These are phyloP conservation scores for Bipolaris zeicola DNA, from an alignment of 2,329 filamentous ascomycete genomes.

Conservation along the genomic window DNA sequence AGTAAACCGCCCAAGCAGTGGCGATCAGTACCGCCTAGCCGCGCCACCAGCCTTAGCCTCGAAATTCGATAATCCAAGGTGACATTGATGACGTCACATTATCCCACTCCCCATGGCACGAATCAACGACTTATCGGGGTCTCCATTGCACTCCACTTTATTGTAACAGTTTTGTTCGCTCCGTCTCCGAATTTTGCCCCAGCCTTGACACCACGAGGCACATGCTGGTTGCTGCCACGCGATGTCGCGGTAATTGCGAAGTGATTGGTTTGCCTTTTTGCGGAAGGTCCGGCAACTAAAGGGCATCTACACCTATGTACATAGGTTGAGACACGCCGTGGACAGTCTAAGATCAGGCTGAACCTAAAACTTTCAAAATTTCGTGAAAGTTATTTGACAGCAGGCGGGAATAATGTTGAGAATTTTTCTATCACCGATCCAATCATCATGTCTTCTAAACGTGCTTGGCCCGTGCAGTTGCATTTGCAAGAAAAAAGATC, in stretches of 20 bases:
- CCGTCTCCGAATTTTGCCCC: constrained; percentile 6
- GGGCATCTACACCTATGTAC: not conserved
- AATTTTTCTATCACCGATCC: not conserved
- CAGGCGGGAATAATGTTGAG: not conserved
- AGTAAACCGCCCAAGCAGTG: constrained; percentile 16
- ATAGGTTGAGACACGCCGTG: not conserved
- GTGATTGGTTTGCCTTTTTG: constrained; percentile 2
- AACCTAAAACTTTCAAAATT: not conserved
- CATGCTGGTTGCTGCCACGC: not conserved
- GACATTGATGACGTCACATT: constrained; percentile 17
- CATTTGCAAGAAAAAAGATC: not conserved
- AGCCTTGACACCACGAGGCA: not conserved
- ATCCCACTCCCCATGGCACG: constrained; percentile 7
- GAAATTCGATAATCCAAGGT: not conserved
- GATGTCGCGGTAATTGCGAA: not conserved
- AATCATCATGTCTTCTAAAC: not conserved
- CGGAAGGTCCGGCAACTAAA: not conserved
- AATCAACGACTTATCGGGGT: not conserved
- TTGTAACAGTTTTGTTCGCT: constrained; percentile 1
- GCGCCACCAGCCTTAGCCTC: constrained; percentile 16
- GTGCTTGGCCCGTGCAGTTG: not conserved
- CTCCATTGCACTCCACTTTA: constrained; percentile 3
- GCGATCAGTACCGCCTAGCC: constrained; percentile 18
- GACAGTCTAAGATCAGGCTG: not conserved
- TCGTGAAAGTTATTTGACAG: not conserved